phyloP scores from a whole-genome alignment of 495 filamentous ascomycete species.

The Platismatia glauca region DNA sequence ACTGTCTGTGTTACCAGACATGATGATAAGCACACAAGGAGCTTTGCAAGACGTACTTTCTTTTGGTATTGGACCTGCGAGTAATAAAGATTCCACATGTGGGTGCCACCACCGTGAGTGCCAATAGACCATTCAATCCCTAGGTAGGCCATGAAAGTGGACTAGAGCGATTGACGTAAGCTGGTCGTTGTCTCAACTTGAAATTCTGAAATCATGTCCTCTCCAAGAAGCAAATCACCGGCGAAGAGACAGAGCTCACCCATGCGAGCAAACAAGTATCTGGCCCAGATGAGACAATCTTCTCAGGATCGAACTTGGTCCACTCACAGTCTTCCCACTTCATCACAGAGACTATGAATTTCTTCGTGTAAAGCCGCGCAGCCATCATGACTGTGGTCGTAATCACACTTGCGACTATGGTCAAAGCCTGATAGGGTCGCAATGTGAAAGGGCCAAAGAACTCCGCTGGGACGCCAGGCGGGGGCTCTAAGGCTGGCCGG shows the following conservation, averaged over 20 bases:
- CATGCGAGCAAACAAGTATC: conserved; percentile 17
- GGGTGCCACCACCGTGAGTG: conserved; percentile 15
- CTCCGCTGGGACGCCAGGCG: conserved; percentile 19
- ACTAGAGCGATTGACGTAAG: conserved; percentile 8
- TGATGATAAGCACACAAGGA: background rate
- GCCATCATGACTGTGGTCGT: conserved; percentile 11
- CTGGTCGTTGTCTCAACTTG: background rate
- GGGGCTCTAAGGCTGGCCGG: conserved; percentile 9
- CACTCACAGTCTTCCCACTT: conserved; percentile 24
- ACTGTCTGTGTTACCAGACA: conserved; percentile 11
- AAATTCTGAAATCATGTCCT: background rate
- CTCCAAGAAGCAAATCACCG: background rate
- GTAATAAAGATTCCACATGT: conserved; percentile 10
- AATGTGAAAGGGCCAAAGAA: conserved; percentile 18
- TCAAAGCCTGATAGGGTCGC: conserved; percentile 17
- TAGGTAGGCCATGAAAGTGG: conserved; percentile 4
- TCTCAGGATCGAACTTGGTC: background rate
- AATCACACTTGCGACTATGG: conserved; percentile 4
- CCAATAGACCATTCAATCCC: conserved; percentile 2
- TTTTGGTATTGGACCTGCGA: conserved; percentile 1
- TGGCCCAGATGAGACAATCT: conserved; percentile 5
- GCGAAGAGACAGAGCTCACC: background rate
- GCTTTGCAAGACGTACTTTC: background rate
- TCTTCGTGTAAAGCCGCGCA: conserved; percentile 20
- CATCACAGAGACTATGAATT: conserved; percentile 15